Evolutionary conservation across 441 rosid genomes (phyloP).

Genomic region (Euphorbia schlechtendalii): DNA sequence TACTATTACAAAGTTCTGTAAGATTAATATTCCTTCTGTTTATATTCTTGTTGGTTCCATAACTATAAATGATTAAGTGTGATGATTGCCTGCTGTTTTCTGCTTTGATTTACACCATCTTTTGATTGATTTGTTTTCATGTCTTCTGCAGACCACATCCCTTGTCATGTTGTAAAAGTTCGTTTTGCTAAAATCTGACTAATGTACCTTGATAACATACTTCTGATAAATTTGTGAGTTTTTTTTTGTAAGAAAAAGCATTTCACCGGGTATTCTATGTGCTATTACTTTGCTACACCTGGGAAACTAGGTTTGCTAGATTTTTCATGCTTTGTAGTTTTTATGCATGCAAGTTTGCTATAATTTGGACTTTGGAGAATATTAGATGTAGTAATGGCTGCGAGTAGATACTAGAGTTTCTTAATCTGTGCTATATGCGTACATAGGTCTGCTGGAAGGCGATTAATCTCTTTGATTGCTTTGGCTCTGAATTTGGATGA

Average conservation of each 20-base stretch:
- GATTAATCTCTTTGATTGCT: no score
- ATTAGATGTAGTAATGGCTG: conserved; percentile 1
- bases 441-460: no score
- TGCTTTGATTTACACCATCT: background rate
- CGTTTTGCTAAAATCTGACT: background rate
- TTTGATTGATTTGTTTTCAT: background rate
- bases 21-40: conserved; percentile 16
- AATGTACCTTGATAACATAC: background rate
- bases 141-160: no score
- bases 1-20: conserved; percentile 45
- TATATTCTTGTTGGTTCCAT: background rate
- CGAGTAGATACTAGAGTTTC: no score
- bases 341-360: background rate
- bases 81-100: background rate
- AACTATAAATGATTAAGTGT: background rate
- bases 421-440: no score
- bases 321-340: background rate
- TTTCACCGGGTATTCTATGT: background rate
- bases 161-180: background rate
- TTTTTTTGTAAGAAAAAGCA: background rate
- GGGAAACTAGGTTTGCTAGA: background rate
- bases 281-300: background rate
- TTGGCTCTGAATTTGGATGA: no score
- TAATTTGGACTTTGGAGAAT: background rate
- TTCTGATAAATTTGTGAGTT: background rate